A percentile compares a stretch with the other conserved stretches of the same genome.
phyloP scores from a whole-genome alignment of 345 rosid species.

The Gossypium stocksii region DNA sequence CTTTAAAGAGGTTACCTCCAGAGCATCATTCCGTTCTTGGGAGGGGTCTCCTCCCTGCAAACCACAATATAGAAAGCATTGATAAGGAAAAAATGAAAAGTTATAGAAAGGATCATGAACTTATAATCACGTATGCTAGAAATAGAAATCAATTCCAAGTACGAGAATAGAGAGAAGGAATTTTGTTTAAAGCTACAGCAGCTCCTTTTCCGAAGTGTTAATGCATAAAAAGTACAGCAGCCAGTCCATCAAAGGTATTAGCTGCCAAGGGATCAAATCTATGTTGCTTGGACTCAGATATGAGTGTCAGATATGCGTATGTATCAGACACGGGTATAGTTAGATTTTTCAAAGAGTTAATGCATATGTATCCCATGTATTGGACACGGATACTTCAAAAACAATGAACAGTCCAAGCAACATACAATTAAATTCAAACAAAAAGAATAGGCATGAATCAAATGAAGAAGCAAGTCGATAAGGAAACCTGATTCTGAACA shows the following conservation, averaged over 20 bases:
- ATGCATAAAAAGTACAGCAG: neutral
- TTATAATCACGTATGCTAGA: neutral
- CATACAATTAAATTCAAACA: neutral
- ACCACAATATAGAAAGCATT: conserved; percentile 9
- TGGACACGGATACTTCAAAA: too few species aligned
- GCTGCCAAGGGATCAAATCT: neutral
- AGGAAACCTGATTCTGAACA: neutral
- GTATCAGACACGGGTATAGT: neutral
- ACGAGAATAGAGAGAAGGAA: neutral
- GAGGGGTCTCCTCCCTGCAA: conserved; percentile 82
- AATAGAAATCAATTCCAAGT: neutral
- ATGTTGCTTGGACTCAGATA: neutral
- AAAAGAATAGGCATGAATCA: neutral
- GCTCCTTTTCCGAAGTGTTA: neutral
- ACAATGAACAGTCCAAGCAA: too few species aligned
- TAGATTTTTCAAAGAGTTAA: neutral
- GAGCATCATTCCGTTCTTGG: conserved; percentile 44
- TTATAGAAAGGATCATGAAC: neutral
- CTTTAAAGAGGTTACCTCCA: conserved; percentile 46
- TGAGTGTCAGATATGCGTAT: too few species aligned
- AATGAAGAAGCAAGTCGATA: neutral
- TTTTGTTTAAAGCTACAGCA: neutral
- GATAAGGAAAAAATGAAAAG: neutral
- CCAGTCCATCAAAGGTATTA: neutral
- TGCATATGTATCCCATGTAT: too few species aligned